These are phyloP conservation scores for Lactarius indigo DNA, from an alignment of 768 basidiomycete genomes.

Conservation along the genomic window DNA sequence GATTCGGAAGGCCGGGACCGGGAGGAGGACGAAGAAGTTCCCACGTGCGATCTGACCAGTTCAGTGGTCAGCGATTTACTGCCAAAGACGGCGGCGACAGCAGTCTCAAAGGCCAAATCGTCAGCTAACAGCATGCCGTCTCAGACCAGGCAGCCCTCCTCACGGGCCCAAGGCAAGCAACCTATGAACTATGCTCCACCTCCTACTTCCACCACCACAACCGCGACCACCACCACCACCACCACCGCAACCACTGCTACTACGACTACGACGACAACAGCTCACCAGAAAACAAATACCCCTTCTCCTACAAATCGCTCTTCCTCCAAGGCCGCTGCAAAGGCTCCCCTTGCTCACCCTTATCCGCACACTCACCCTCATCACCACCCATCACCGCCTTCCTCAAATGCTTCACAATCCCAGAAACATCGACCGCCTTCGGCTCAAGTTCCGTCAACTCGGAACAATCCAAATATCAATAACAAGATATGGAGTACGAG, in stretches of 20 bases:
- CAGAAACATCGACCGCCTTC: constrained; percentile 39
- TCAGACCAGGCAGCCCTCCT: constrained; percentile 41
- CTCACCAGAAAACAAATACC: constrained; percentile 26
- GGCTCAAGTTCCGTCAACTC: constrained; percentile 15
- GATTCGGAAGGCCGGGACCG: not conserved
- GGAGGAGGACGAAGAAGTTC: constrained; percentile 12
- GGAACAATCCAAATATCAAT: constrained; percentile 32
- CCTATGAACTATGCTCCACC: constrained; percentile 70
- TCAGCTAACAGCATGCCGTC: constrained; percentile 27
- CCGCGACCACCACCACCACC: constrained; percentile 29
- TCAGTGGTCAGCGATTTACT: constrained; percentile 19
- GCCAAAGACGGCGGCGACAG: constrained; percentile 19
- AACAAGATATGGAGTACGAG: constrained; percentile 95
- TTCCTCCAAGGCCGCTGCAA: constrained; percentile 42
- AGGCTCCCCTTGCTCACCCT: constrained; percentile 53
- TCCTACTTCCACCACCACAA: constrained; percentile 34
- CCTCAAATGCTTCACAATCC: constrained; percentile 39
- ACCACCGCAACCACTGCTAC: constrained; percentile 2
- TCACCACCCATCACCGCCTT: constrained; percentile 53
- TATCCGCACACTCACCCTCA: constrained; percentile 50
- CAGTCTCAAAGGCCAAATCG: constrained; percentile 7
- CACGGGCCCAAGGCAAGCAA: constrained; percentile 85
- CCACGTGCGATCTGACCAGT: constrained; percentile 19
- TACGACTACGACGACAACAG: not conserved
- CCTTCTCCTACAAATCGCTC: constrained; percentile 34